Conservation (phyloP, 2,329 filamentous ascomycete species). For the Sphaerulina musiva region DNA sequence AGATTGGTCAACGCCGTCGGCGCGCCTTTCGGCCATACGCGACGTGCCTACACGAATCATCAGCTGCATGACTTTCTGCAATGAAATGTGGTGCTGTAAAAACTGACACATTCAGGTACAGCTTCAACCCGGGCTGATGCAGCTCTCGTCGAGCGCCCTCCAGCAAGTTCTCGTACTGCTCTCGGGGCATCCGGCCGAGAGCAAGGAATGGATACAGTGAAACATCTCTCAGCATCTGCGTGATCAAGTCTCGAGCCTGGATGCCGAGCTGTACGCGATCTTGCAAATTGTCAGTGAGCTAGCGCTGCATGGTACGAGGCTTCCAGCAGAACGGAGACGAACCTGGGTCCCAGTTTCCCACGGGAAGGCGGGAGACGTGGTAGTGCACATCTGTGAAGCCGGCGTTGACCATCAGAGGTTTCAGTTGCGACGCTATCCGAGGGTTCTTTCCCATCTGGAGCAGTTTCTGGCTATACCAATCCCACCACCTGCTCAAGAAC, state of each 20-base stretch:
- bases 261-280: conserved; percentile 1
- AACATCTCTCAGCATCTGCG: conserved; percentile 16
- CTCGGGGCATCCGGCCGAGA: conserved; percentile 9
- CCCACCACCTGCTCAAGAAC: conserved; percentile 24
- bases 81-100: not conserved
- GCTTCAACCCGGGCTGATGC: conserved; percentile 10
- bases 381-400: conserved; percentile 18
- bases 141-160: conserved; percentile 18
- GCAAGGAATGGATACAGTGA: conserved; percentile 19
- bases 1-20: not conserved
- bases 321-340: not conserved
- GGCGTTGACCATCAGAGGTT: conserved; percentile 16
- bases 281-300: not conserved
- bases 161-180: conserved; percentile 17
- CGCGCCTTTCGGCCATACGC: not conserved
- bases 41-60: not conserved
- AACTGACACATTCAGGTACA: conserved; percentile 22
- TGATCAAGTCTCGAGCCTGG: conserved; percentile 9
- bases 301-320: not conserved
- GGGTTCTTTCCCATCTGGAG: conserved; percentile 21
- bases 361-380: conserved; percentile 3
- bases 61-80: not conserved
- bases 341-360: conserved; percentile 9
- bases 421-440: conserved; percentile 18
- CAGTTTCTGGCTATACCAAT: conserved; percentile 21